phyloP scores from a whole-genome alignment of 139 green algal species.

The Tetraselmis striata region DNA sequence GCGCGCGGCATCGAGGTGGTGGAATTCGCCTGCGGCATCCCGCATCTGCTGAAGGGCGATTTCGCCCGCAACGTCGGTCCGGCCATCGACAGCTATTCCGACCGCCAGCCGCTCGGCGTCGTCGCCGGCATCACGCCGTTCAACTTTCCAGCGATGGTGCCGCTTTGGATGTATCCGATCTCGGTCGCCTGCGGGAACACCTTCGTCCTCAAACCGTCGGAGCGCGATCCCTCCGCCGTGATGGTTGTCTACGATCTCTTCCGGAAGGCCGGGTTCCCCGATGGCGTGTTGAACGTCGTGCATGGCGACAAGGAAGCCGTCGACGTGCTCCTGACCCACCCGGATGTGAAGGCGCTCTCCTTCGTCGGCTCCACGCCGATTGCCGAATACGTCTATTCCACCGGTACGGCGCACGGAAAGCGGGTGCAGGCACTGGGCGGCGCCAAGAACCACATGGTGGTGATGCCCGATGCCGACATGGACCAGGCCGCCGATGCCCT shows the following conservation, averaged over 20 bases:
- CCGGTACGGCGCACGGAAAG: slow-evolving; percentile 17
- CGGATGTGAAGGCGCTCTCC: slow-evolving; percentile 40
- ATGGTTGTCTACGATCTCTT: slow-evolving; percentile 42
- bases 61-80: not conserved
- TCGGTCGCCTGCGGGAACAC: slow-evolving; percentile 41
- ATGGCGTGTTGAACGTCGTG: slow-evolving; percentile 45
- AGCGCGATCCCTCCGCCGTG: slow-evolving; percentile 38
- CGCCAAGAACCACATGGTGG: slow-evolving; percentile 10
- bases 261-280: slow-evolving; percentile 34
- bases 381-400: slow-evolving; percentile 4
- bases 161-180: slow-evolving; percentile 36
- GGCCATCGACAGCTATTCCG: slow-evolving; percentile 8
- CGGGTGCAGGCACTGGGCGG: slow-evolving; percentile 8
- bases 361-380: slow-evolving; percentile 41
- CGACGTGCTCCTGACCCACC: slow-evolving; percentile 41
- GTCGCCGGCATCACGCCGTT: slow-evolving; percentile 6
- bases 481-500: too few relatives aligned
- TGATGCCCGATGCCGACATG: too few relatives aligned
- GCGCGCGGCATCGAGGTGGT: slow-evolving; percentile 9
- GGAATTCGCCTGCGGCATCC: slow-evolving; percentile 8
- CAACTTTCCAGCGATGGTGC: too few relatives aligned
- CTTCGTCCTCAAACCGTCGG: slow-evolving; percentile 38
- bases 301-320: slow-evolving; percentile 39
- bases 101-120: slow-evolving; percentile 8
- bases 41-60: not conserved